phyloP scores from a whole-genome alignment of 108 stramenopile species.

The Aurantiochytrium sp. region DNA sequence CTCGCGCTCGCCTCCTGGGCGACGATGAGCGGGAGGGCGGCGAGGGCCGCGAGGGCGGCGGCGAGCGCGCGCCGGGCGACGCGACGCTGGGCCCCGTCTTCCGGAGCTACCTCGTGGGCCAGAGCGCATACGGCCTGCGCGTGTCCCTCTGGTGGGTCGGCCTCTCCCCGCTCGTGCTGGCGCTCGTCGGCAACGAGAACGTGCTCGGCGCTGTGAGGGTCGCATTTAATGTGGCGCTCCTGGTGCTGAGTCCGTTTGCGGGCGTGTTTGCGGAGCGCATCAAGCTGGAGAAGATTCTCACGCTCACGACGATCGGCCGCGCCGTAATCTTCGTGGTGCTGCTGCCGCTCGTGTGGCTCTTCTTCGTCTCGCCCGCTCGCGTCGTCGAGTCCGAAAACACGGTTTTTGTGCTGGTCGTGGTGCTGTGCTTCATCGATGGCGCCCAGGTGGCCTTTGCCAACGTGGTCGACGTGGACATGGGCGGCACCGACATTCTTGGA shows the following conservation, averaged over 20 bases:
- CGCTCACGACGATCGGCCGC: neutral
- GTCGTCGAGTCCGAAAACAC: neutral
- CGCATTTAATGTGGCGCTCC: neutral
- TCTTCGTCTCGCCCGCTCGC: neutral
- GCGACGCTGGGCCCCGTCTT: neutral
- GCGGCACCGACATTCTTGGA: neutral
- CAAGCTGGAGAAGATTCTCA: neutral
- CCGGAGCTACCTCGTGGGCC: slow-evolving; percentile 1
- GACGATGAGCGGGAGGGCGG: neutral
- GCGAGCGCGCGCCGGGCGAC: neutral
- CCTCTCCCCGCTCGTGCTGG: neutral
- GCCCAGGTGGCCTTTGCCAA: neutral
- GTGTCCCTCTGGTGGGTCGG: slow-evolving; percentile 14
- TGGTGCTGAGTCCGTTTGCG: neutral
- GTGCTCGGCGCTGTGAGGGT: neutral
- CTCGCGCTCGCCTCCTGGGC: no score
- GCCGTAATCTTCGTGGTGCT: neutral
- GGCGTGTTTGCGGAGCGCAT: slow-evolving; percentile 1
- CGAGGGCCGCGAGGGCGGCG: neutral
- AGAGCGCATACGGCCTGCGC: neutral
- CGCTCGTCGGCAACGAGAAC: neutral
- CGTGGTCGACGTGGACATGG: slow-evolving; percentile 27
- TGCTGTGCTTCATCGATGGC: slow-evolving; percentile 16
- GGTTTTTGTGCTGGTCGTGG: neutral
- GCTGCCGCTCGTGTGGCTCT: neutral